These are phyloP conservation scores for Verbena officinalis DNA, from an alignment of 257 asterid genomes.

Conservation along the genomic window DNA sequence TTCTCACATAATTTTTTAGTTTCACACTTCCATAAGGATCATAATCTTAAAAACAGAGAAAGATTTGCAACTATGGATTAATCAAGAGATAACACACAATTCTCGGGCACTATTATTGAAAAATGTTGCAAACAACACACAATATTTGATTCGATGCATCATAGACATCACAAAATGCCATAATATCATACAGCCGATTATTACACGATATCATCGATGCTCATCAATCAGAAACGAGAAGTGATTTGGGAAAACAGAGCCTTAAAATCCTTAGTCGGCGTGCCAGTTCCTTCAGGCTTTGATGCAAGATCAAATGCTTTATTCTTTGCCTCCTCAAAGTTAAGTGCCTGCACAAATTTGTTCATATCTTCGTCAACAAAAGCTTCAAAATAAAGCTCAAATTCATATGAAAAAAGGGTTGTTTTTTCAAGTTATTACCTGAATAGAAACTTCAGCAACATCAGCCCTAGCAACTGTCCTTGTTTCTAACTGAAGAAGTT, in stretches of 20 bases:
- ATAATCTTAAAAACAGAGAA: too few species aligned
- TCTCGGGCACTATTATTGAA: neutral
- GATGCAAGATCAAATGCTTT: conserved; percentile 93
- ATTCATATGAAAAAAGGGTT: neutral
- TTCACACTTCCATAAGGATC: too few species aligned
- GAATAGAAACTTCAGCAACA: conserved; percentile 92
- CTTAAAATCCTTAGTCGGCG: conserved; percentile 83
- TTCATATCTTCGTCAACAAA: conserved; percentile 12
- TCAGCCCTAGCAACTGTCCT: conserved; percentile 77
- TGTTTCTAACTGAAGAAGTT: conserved; percentile 82
- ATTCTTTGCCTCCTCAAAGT: conserved; percentile 76
- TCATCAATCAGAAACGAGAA: conserved; percentile 56
- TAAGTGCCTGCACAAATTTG: conserved; percentile 63
- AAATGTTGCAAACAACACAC: neutral
- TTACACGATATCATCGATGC: neutral
- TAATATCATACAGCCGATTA: neutral
- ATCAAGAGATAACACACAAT: neutral
- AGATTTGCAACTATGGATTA: neutral
- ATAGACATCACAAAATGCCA: neutral
- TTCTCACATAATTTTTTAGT: too few species aligned
- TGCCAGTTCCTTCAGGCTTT: conserved; percentile 82
- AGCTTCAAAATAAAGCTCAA: conserved; percentile 4
- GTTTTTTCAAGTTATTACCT: conserved; percentile 43
- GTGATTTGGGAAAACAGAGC: conserved; percentile 75
- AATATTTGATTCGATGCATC: neutral